Conservation (phyloP, 2,329 filamentous ascomycete genomes). For the Fusarium bulbicola region DNA sequence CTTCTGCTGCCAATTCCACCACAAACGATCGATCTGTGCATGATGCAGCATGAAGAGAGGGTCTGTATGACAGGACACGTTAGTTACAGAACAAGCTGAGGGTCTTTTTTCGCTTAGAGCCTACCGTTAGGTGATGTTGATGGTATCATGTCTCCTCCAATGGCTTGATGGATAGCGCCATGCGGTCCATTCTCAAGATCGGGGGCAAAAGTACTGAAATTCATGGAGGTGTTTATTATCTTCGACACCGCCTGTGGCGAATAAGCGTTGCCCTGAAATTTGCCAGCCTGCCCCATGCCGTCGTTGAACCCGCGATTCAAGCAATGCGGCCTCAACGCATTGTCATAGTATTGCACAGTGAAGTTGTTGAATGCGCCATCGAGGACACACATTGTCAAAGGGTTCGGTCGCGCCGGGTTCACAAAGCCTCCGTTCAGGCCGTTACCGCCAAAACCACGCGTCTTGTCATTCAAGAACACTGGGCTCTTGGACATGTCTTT, state of each 20-base stretch:
- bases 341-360: not conserved
- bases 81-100: not conserved
- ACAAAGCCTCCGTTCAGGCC: not conserved
- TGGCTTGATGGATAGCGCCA: not conserved
- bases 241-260: not conserved
- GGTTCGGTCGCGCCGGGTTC: not conserved
- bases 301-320: not conserved
- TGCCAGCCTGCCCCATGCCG: not conserved
- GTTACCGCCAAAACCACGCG: not conserved
- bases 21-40: not conserved
- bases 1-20: not conserved
- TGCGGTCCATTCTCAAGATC: not conserved
- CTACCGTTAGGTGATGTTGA: not conserved
- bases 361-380: not conserved
- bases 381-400: not conserved
- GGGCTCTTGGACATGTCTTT: not conserved
- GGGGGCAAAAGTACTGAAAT: not conserved
- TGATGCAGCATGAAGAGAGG: not conserved
- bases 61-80: not conserved
- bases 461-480: not conserved
- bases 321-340: not conserved
- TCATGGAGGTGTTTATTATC: not conserved
- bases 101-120: not conserved
- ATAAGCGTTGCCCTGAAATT: not conserved
- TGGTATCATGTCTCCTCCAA: not conserved